A percentile compares a stretch with the other conserved stretches of the same genome.
phyloP scores from a whole-genome alignment of 345 rosid species.

The Gossypium ekmanianum region DNA sequence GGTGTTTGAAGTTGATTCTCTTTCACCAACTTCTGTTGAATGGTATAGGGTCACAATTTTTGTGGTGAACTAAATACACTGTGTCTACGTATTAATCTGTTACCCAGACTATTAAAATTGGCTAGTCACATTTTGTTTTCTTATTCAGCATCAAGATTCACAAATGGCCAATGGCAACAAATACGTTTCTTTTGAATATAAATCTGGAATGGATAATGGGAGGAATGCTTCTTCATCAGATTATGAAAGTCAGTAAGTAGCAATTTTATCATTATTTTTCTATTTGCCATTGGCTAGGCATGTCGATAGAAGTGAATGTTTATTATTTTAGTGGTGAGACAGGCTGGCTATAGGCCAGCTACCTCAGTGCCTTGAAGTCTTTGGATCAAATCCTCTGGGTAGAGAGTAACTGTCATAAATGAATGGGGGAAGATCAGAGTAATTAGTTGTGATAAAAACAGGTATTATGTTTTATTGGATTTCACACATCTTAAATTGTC shows the following conservation, averaged over 20 bases:
- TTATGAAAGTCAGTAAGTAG: conserved; percentile 96
- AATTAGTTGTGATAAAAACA: not conserved
- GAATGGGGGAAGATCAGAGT: not conserved
- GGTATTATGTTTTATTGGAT: not conserved
- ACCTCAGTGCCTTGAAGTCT: not conserved
- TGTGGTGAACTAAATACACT: not conserved
- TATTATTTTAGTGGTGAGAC: not conserved
- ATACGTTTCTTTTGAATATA: conserved; percentile 88
- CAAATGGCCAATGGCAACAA: conserved; percentile 75
- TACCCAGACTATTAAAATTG: conserved; percentile 3
- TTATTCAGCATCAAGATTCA: conserved; percentile 88
- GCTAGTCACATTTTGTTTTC: conserved; percentile 19
- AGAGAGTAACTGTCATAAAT: not conserved
- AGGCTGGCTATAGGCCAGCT: not conserved
- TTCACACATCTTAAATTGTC: not conserved
- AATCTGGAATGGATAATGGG: conserved; percentile 88
- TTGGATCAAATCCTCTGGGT: not conserved
- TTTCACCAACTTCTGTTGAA: not conserved
- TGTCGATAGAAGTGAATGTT: not conserved
- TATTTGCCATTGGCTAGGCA: not conserved
- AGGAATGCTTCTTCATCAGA: conserved; percentile 96
- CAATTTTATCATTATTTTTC: conserved; percentile 15
- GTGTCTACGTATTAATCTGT: not conserved
- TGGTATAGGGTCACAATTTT: conserved; percentile 1
- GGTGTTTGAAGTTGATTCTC: conserved; percentile 6